phyloP scores from a whole-genome alignment of 768 basidiomycete species.

The Boletellus ananiceps region DNA sequence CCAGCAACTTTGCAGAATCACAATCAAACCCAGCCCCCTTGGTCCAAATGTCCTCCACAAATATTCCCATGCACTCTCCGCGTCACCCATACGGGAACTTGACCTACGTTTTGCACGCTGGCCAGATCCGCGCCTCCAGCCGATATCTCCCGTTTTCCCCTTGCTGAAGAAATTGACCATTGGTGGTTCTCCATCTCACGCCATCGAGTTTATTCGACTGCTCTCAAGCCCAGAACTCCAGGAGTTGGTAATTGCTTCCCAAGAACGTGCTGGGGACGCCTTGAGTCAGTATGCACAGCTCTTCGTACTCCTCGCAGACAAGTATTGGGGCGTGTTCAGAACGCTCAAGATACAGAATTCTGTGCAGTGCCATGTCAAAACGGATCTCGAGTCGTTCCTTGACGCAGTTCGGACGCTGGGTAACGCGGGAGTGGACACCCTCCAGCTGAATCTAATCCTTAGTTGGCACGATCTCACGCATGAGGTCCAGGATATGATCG shows the following conservation, averaged over 20 bases:
- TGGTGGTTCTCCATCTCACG: conserved; percentile 18
- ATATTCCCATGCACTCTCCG: conserved; percentile 20
- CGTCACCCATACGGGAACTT: conserved; percentile 17
- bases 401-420: conserved; percentile 13
- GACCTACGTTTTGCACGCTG: conserved; percentile 23
- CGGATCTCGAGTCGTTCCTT: conserved; percentile 14
- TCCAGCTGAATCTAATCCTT: conserved; percentile 16
- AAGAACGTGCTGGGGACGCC: conserved; percentile 11
- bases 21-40: conserved; percentile 22
- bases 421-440: conserved; percentile 10
- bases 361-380: conserved; percentile 14
- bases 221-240: conserved; percentile 17
- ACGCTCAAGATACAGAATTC: conserved; percentile 17
- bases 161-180: conserved; percentile 19
- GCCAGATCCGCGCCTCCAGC: conserved; percentile 18
- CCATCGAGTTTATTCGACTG: conserved; percentile 18
- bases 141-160: conserved; percentile 18
- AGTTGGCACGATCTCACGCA: conserved; percentile 12
- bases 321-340: conserved; percentile 19
- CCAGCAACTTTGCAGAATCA: conserved; percentile 14
- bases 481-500: conserved; percentile 21
- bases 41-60: conserved; percentile 23
- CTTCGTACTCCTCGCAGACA: conserved; percentile 19
- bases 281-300: conserved; percentile 15
- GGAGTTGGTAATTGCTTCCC: conserved; percentile 17